Evolutionary conservation across 2,329 filamentous ascomycete species (phyloP).

Genomic region (Xenoacremonium recifei): DNA sequence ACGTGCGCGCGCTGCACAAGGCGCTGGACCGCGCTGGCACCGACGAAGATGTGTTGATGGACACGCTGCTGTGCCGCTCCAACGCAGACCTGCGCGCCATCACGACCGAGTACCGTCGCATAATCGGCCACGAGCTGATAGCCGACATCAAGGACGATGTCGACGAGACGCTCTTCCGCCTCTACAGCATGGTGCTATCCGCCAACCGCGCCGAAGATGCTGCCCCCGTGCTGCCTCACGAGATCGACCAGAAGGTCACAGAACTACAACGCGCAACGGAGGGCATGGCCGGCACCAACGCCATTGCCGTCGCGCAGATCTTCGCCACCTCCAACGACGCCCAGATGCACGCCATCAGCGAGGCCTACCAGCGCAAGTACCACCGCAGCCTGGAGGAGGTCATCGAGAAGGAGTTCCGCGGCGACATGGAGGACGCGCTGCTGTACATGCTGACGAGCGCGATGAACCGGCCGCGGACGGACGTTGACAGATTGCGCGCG

Average conservation of each 20-base stretch:
- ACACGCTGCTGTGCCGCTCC: constrained; percentile 33
- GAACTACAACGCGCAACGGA: constrained; percentile 33
- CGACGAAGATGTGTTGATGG: constrained; percentile 33
- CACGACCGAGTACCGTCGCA: constrained; percentile 25
- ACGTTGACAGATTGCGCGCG: constrained; percentile 23
- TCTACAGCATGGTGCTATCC: constrained; percentile 34
- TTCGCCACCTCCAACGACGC: constrained; percentile 30
- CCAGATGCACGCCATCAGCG: constrained; percentile 29
- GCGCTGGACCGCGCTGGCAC: constrained; percentile 30
- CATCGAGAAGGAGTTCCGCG: constrained; percentile 34
- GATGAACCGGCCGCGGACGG: constrained; percentile 19
- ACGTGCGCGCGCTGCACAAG: constrained; percentile 29
- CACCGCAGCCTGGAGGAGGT: constrained; percentile 31
- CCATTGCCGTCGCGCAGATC: constrained; percentile 31
- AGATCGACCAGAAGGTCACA: constrained; percentile 33
- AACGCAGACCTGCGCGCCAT: constrained; percentile 37
- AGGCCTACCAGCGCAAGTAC: constrained; percentile 31
- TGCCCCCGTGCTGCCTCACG: constrained; percentile 20
- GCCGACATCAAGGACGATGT: constrained; percentile 32
- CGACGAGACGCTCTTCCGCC: constrained; percentile 26
- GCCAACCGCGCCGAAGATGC: constrained; percentile 28
- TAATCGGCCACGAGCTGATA: constrained; percentile 27
- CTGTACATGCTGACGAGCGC: constrained; percentile 28
- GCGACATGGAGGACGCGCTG: constrained; percentile 33
- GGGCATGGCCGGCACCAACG: constrained; percentile 28